These are phyloP conservation scores for Tremellales sp. DNA, from an alignment of 1,284 basidiomycete species.

Conservation along the genomic window DNA sequence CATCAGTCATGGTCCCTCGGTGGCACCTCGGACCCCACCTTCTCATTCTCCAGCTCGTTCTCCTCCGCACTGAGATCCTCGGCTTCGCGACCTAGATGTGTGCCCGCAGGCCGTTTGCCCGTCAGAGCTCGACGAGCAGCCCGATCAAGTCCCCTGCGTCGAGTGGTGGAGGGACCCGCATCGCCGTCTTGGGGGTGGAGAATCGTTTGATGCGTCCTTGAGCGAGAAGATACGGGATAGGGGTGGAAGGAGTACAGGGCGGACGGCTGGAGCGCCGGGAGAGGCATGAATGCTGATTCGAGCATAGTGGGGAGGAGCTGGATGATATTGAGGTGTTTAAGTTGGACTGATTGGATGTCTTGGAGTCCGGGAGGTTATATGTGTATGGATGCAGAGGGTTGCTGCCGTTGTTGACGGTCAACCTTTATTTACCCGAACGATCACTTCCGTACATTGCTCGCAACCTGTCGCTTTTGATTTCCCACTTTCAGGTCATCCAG, in stretches of 20 bases:
- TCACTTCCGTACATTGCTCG: no score
- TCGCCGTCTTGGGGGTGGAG: neutral
- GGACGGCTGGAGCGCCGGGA: constrained; percentile 16
- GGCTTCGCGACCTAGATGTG: constrained; percentile 26
- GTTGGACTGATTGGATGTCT: no score
- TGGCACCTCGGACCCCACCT: constrained; percentile 17
- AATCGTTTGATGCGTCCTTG: constrained; percentile 12
- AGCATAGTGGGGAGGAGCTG: no score
- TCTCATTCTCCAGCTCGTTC: constrained; percentile 31
- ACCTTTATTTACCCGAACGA: no score
- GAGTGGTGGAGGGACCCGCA: neutral
- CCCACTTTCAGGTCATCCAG: no score
- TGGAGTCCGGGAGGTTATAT: no score
- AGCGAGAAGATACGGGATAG: constrained; percentile 26
- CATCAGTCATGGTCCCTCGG: neutral
- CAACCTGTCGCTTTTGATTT: no score
- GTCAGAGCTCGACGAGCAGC: constrained; percentile 30
- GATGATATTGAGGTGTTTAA: no score
- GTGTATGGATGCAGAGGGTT: no score
- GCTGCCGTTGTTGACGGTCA: no score
- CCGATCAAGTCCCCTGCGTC: constrained; percentile 7
- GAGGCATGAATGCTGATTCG: neutral
- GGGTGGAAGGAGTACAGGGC: constrained; percentile 33
- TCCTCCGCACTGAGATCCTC: constrained; percentile 41
- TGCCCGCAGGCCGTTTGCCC: constrained; percentile 29